Evolutionary conservation across 306 rosid species (phyloP), one percentile per base, ranked within the genome.

Genomic region (Rubus parviflorus): DNA sequence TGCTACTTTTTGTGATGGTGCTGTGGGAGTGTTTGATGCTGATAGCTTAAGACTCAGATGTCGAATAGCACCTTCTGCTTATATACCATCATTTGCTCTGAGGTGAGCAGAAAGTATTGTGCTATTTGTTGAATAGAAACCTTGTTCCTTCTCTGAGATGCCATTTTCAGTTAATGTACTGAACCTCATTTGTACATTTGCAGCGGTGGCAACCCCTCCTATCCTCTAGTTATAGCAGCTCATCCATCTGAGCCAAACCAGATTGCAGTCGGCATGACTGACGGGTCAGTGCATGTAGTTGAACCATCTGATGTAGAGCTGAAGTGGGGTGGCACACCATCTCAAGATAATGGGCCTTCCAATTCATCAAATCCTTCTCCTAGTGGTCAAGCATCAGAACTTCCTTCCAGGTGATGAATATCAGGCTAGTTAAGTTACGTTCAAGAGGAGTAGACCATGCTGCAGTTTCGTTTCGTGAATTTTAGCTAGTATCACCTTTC

Each of bases 161-260:
- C n/a, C 41, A 7, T 52, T 0, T 43, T 20, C 13, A 12, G 13
- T 19, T 52, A 16, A 2, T 42, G 2, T 17, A 8, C 66, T 12
- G 45, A 68, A 22, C 7, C 13, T 61, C 5, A 16, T 23, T 19
- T 73, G 60, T 16, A 38, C 64, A 15, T 56, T 66, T 48, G 37
- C 73, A 61, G 72, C 72, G 38, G 82, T 48, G 41, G 80, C 77
- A 80, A 54, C 60, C 70, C 75, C 19, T 71, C 52, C 51, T 84
- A 77, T 77, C 85, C 87, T 61, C 43, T 81, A 72, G 87, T 84
- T 5, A 41, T 84, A 46, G 87, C 87, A 14, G 82, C 85, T 70
- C 87, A 84, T 75, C 87, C 87, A 7, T 77, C 83, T 0, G 87
- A 84, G 77, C 75, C 87, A 19, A 84, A 81, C 77, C 87, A 84